These are phyloP conservation scores for Naganishia liquefaciens DNA, from an alignment of 1,284 basidiomycete genomes.

Conservation along the genomic window DNA sequence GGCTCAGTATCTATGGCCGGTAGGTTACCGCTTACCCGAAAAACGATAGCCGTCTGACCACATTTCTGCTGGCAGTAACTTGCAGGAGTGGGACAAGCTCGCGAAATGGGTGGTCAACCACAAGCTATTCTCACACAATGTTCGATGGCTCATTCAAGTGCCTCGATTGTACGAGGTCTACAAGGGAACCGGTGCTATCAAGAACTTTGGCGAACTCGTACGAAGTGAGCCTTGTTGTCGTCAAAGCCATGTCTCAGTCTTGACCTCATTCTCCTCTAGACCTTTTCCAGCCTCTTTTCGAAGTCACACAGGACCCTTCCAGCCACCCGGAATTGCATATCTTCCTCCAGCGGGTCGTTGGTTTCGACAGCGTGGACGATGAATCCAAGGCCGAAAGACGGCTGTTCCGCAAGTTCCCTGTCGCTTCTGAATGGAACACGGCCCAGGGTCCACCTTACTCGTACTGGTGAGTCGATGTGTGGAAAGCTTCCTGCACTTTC, in stretches of 20 bases:
- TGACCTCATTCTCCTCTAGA: slow-evolving; percentile 59
- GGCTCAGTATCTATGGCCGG: slow-evolving; percentile 91
- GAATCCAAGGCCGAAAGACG: slow-evolving; percentile 92
- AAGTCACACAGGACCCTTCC: slow-evolving; percentile 88
- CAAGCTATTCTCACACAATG: slow-evolving; percentile 93
- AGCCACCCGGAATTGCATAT: slow-evolving; percentile 92
- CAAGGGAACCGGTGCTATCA: slow-evolving; percentile 80
- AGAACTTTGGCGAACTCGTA: slow-evolving; percentile 90
- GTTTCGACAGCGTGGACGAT: slow-evolving; percentile 97
- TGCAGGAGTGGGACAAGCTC: slow-evolving; percentile 94
- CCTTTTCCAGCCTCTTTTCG: slow-evolving; percentile 89
- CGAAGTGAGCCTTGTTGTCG: slow-evolving; percentile 64
- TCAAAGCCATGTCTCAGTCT: background rate
- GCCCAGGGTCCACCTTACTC: slow-evolving; percentile 89
- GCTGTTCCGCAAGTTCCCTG: slow-evolving; percentile 93
- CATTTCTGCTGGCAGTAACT: slow-evolving; percentile 44
- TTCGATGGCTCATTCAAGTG: slow-evolving; percentile 96
- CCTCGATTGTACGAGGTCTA: slow-evolving; percentile 96
- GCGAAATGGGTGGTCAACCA: slow-evolving; percentile 95
- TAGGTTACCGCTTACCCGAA: slow-evolving; percentile 36
- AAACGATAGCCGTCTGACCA: background rate
- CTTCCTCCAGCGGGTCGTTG: slow-evolving; percentile 92
- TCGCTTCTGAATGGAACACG: slow-evolving; percentile 86
- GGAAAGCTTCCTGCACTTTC: slow-evolving; percentile 11
- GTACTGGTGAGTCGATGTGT: slow-evolving; percentile 68